phyloP scores from a whole-genome alignment of 2,329 filamentous ascomycete species.

The Bretziella fagacearum region DNA sequence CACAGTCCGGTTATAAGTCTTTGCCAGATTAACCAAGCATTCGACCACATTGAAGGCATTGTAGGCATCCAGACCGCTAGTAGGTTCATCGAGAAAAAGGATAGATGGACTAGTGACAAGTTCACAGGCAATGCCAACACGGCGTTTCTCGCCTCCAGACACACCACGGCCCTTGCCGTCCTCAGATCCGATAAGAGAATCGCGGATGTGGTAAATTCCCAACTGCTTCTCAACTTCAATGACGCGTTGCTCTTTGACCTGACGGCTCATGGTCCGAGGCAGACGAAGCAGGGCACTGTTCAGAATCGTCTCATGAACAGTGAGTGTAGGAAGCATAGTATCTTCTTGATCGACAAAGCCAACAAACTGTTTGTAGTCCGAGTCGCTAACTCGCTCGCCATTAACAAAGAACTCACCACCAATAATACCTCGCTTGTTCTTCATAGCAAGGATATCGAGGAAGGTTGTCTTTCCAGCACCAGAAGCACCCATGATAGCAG shows the following conservation, averaged over 20 bases:
- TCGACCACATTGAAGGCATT: slow-evolving; percentile 98
- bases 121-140: slow-evolving; percentile 94
- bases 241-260: slow-evolving; percentile 80
- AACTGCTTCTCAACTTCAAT: slow-evolving; percentile 90
- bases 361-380: slow-evolving; percentile 78
- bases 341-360: slow-evolving; percentile 98
- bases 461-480: slow-evolving; percentile 97
- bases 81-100: slow-evolving; percentile 91
- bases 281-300: slow-evolving; percentile 83
- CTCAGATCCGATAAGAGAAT: slow-evolving; percentile 90
- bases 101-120: slow-evolving; percentile 95
- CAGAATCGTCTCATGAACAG: slow-evolving; percentile 93
- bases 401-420: slow-evolving; percentile 81
- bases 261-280: slow-evolving; percentile 76
- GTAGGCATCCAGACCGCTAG: slow-evolving; percentile 86
- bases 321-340: slow-evolving; percentile 86
- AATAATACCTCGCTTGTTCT: slow-evolving; percentile 78
- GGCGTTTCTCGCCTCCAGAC: slow-evolving; percentile 88
- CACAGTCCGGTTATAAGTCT: slow-evolving; percentile 91
- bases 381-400: slow-evolving; percentile 70
- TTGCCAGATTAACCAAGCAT: slow-evolving; percentile 83
- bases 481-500: slow-evolving; percentile 95
- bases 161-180: slow-evolving; percentile 89
- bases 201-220: slow-evolving; percentile 82
- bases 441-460: slow-evolving; percentile 84